Evolutionary conservation across 2,329 filamentous ascomycete species (phyloP), one percentile per base, ranked within the genome.

Genomic region (Exserohilum rostratum): DNA sequence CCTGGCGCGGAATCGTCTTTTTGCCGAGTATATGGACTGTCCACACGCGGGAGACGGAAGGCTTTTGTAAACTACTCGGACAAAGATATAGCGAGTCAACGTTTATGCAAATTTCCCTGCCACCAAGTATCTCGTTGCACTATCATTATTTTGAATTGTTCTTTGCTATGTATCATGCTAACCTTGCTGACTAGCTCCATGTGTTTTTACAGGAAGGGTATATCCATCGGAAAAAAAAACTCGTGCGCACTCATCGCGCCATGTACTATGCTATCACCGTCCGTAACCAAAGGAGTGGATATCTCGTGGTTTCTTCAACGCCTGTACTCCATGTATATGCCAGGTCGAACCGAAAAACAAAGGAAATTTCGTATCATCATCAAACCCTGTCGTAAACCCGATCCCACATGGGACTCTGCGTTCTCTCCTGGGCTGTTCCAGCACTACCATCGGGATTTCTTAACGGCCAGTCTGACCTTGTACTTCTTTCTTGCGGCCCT

Each of bases 381-480:
- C 56, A 60, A 60, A 48, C 58, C 42, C 54, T 55, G 44, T 70
- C 69, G 39, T 72, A 73, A 20, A 74, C 66, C 1, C 67, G 62
- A 53, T 73, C 71, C 67, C 68, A 73, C 42, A 70, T 55, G 30
- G 69, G 66, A 56, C 69, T 71, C 39, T 58, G 65, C 20, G 60
- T 67, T 44, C 67, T 56, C 38, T 51, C 37, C 10, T 66, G 55
- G 2, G 58, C 44, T 25, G 46, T 47, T 2, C 62, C 64, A 27
- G 13, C 55, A 3, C 62, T 46, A 13, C 50, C 50, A 3, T 60
- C 62, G 22, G 11, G 11, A 39, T 66, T 71, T 10, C 58, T 62
- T 47, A 75, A 46, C 35, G 72, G 72, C 71, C 72, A 75, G 43
- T 74, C 70, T 0, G 58, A 66, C 54, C 53, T 67, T 30, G 57